Base-by-base conservation (phyloP, 2,329 filamentous ascomycete genomes). In the Myrmaecium sp. region DNA sequence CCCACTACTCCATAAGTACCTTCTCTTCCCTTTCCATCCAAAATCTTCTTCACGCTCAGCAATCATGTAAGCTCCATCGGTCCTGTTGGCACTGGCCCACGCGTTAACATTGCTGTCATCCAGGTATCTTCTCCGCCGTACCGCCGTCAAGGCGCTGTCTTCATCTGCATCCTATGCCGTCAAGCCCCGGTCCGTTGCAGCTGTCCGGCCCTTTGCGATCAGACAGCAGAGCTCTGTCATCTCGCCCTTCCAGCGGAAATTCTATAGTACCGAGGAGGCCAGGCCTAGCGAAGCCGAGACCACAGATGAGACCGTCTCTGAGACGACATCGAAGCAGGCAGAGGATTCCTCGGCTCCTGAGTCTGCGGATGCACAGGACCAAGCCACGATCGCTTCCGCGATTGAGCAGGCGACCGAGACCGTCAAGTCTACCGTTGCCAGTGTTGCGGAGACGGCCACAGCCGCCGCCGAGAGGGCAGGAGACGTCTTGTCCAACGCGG, bases 101-200 rank as follows among this genome's bases (percentile, higher is more conserved):
- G 9, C 21, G 14, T 23, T 23, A 12, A 23, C 20, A 12, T 21
- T 24, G n/a, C n/a, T n/a, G n/a, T n/a, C n/a, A n/a, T 28, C n/a
- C 35, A 73, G 67, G 68, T 64, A 60, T 52, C 55, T 57, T 36
- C 52, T 75, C 38, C 66, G 68, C 33, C 66, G 64, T 41, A 55
- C 62, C 36, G 65, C 67, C 38, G 54, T 60, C 42, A 64, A 66
- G 42, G 59, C 66, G 25, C 40, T 69, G 14, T 52, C 59, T 17
- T 52, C 57, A 27, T 54, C 60, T 17, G 40, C 50, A 33, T 54
- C 56, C 23, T 43, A 55, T 36, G 37, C 58, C 33, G 49, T 51
- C 20, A 58, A 52, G 36, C 50, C 47, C 23, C 48, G 49, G 18
- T 46, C 43, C 29, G n/a, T n/a, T 45, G 52, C 35, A 44, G 41